phyloP scores from a whole-genome alignment of 2,329 filamentous ascomycete genomes.

The Beauveria sp. region DNA sequence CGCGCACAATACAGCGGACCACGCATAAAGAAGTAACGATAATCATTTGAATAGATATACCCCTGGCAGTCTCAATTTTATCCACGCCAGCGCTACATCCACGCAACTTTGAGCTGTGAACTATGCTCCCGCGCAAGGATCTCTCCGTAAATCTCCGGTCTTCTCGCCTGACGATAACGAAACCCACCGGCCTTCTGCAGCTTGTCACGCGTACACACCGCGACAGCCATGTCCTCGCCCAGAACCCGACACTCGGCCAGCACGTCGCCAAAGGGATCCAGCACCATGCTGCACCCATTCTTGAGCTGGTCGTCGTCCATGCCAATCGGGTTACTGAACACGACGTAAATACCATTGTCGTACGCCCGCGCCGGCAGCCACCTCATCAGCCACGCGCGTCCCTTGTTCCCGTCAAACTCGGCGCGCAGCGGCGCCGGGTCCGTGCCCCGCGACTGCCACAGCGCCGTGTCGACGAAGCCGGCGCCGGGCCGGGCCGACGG shows the following conservation, averaged over 20 bases:
- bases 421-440: constrained; percentile 14
- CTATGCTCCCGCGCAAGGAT: constrained; percentile 11
- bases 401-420: constrained; percentile 16
- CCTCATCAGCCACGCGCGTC: constrained; percentile 16
- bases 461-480: constrained; percentile 14
- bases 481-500: constrained; percentile 15
- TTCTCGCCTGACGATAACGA: constrained; percentile 14
- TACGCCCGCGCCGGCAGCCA: constrained; percentile 15
- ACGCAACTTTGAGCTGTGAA: constrained; percentile 13
- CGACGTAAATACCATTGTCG: constrained; percentile 15
- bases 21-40: not conserved
- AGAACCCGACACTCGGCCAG: constrained; percentile 14
- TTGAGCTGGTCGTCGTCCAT: constrained; percentile 17
- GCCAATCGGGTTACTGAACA: constrained; percentile 16
- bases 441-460: constrained; percentile 8
- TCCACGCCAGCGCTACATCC: constrained; percentile 7
- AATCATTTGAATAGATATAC: not conserved
- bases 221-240: constrained; percentile 14
- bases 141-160: constrained; percentile 13
- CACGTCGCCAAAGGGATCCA: constrained; percentile 15
- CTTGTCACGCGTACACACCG: constrained; percentile 15
- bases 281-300: constrained; percentile 16
- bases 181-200: constrained; percentile 12
- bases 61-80: not conserved
- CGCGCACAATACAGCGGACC: not conserved